phyloP scores from a whole-genome alignment of 345 rosid species.

The Salix suchowensis region DNA sequence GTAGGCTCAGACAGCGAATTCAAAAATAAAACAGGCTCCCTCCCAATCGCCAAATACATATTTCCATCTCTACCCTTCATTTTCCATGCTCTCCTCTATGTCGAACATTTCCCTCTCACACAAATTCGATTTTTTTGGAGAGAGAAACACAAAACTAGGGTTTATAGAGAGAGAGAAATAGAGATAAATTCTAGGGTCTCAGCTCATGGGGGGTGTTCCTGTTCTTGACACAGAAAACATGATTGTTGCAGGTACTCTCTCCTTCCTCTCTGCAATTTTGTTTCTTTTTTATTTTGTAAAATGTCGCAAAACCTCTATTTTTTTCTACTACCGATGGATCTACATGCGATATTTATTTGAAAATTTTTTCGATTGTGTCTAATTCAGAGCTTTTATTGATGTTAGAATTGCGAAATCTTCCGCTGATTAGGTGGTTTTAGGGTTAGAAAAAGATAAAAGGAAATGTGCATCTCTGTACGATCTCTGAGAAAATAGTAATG shows the following conservation, averaged over 20 bases:
- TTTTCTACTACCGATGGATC: neutral
- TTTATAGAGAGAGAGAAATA: neutral
- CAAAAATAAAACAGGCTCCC: neutral
- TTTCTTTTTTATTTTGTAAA: neutral
- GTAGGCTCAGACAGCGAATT: neutral
- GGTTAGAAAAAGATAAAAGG: neutral
- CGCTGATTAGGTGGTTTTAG: neutral
- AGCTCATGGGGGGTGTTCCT: slow-evolving; percentile 17
- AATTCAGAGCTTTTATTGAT: neutral
- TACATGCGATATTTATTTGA: neutral
- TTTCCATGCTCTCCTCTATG: neutral
- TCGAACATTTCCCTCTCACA: neutral
- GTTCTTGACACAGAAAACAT: neutral
- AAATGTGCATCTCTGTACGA: neutral
- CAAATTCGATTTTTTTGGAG: neutral
- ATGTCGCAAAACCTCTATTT: neutral
- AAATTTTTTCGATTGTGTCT: neutral
- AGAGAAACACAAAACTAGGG: neutral
- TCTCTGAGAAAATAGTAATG: neutral
- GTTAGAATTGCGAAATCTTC: neutral
- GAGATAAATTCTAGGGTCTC: slow-evolving; percentile 1
- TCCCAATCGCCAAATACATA: neutral
- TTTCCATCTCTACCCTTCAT: neutral
- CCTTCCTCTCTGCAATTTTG: neutral
- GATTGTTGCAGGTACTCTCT: slow-evolving; percentile 10